A percentile compares a stretch with the other conserved stretches of the same genome.
These are phyloP conservation scores for Colletotrichum karsti DNA, from an alignment of 2,329 filamentous ascomycete genomes.

Conservation along the genomic window DNA sequence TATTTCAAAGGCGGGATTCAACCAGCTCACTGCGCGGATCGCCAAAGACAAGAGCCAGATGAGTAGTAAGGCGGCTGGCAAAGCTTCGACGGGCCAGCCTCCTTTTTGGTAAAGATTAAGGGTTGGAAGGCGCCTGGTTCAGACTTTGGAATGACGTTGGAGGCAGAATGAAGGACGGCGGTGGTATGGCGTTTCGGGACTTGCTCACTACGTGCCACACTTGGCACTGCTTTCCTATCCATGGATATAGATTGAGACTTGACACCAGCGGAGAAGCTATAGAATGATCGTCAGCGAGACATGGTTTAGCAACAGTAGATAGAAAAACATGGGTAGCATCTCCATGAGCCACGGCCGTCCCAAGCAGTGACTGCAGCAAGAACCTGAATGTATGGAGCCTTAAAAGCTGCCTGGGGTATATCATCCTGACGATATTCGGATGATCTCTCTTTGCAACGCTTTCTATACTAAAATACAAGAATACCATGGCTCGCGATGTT, in stretches of 20 bases:
- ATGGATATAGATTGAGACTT: not conserved
- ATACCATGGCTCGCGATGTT: too few relatives aligned
- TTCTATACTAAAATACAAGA: not conserved
- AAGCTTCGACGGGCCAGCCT: not conserved
- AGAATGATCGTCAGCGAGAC: too few relatives aligned
- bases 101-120: constrained; percentile 8
- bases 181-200: not conserved
- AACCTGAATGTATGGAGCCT: too few relatives aligned
- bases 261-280: not conserved
- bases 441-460: not conserved
- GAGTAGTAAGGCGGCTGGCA: not conserved
- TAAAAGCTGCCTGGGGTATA: too few relatives aligned
- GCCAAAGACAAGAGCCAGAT: not conserved
- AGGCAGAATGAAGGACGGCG: not conserved
- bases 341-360: too few relatives aligned
- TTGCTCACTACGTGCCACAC: not conserved
- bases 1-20: constrained; percentile 16
- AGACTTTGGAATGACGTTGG: not conserved
- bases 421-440: not conserved
- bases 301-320: too few relatives aligned
- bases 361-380: too few relatives aligned
- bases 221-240: not conserved
- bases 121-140: not conserved
- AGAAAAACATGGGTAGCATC: too few relatives aligned
- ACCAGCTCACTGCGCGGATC: constrained; percentile 4